A percentile compares a stretch with the other conserved stretches of the same genome.
Conservation (phyloP, 768 basidiomycete species). For the Trametes sanguinea region DNA sequence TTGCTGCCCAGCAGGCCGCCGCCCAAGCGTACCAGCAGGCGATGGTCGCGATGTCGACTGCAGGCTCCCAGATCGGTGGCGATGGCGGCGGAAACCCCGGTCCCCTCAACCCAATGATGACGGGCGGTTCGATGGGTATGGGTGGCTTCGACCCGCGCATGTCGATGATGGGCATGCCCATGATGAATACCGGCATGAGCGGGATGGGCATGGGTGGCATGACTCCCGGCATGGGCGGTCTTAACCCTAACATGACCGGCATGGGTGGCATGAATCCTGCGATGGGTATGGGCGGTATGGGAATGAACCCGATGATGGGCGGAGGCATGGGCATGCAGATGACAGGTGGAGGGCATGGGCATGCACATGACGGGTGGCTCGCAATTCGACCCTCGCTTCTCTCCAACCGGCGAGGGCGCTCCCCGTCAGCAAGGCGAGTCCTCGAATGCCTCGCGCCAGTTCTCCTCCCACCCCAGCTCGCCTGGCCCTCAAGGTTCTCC, state of each 20-base stretch:
- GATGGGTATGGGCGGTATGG: conserved; percentile 26
- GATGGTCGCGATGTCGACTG: conserved; percentile 78
- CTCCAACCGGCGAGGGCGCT: conserved; percentile 34
- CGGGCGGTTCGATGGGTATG: conserved; percentile 48
- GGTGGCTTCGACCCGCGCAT: conserved; percentile 66
- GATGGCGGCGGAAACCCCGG: conserved; percentile 46
- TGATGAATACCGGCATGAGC: conserved; percentile 59
- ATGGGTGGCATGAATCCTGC: conserved; percentile 16
- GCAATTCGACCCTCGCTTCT: conserved; percentile 58
- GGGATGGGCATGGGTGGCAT: conserved; percentile 58
- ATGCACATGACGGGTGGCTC: conserved; percentile 54
- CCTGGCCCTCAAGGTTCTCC: conserved; percentile 27
- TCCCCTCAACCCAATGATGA: conserved; percentile 58
- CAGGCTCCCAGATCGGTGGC: conserved; percentile 73
- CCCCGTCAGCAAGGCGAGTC: conserved; percentile 10
- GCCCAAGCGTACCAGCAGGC: conserved; percentile 87
- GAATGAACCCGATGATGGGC: conserved; percentile 20
- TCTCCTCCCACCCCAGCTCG: conserved; percentile 27
- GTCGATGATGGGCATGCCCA: conserved; percentile 80
- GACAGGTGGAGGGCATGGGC: conserved; percentile 21
- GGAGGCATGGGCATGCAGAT: conserved; percentile 13
- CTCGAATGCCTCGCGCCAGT: conserved; percentile 7
- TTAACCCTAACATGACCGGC: conserved; percentile 15
- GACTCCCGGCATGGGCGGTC: conserved; percentile 24
- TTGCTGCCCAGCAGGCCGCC: conserved; percentile 83